Evolutionary conservation across 495 filamentous ascomycete species (phyloP).

Genomic region (Halenospora varia): DNA sequence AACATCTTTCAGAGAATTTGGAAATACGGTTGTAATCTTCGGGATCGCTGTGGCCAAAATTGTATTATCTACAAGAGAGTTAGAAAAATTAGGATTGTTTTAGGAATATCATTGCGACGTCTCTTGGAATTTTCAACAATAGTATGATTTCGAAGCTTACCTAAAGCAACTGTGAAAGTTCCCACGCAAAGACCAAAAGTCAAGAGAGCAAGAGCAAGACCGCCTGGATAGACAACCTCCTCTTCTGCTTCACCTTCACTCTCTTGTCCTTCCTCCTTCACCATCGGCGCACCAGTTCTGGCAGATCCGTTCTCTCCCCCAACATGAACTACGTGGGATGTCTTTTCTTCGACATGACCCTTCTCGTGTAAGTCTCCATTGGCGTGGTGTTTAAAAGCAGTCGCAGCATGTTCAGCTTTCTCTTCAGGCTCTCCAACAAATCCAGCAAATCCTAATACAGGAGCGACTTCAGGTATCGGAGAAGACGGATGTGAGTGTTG

Average conservation of each 20-base stretch:
- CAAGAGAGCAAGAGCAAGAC: slow-evolving; percentile 39
- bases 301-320: slow-evolving; percentile 6
- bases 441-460: slow-evolving; percentile 8
- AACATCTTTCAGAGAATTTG: slow-evolving; percentile 38
- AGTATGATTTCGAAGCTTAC: too few relatives aligned
- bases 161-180: slow-evolving; percentile 59
- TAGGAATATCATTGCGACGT: too few relatives aligned
- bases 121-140: too few relatives aligned
- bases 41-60: slow-evolving; percentile 57
- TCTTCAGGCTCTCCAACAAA: slow-evolving; percentile 7
- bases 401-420: slow-evolving; percentile 12
- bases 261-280: neutral
- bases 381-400: slow-evolving; percentile 8
- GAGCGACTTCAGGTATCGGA: slow-evolving; percentile 4
- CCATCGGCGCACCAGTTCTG: neutral
- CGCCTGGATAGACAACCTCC: slow-evolving; percentile 36
- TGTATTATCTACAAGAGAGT: slow-evolving; percentile 16
- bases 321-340: neutral
- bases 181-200: slow-evolving; percentile 46
- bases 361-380: neutral
- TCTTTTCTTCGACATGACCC: neutral
- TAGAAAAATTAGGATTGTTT: slow-evolving; percentile 25
- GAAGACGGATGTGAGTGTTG: slow-evolving; percentile 4
- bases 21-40: slow-evolving; percentile 42
- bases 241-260: slow-evolving; percentile 12